These are phyloP conservation scores for Viridothelium virens DNA, from an alignment of 495 filamentous ascomycete species.

Conservation along the genomic window DNA sequence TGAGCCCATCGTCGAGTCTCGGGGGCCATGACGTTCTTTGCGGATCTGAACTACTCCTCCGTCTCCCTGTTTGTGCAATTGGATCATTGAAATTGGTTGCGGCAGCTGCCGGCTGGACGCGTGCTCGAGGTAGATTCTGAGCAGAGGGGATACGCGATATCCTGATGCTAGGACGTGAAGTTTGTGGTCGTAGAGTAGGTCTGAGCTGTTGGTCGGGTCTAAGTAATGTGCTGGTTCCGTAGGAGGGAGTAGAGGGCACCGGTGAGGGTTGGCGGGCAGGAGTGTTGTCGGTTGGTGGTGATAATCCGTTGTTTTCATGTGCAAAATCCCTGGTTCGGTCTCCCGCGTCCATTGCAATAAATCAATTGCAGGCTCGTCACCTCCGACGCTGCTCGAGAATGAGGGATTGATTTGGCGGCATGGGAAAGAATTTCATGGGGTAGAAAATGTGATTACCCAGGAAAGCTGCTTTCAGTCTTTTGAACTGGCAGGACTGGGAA, in stretches of 20 bases:
- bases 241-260: not conserved
- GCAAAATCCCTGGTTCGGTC: constrained; percentile 7
- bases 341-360: not conserved
- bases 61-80: constrained; percentile 16
- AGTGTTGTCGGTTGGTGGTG: not conserved
- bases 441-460: too few species aligned
- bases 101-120: not conserved
- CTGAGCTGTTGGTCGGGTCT: not conserved
- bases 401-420: not conserved
- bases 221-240: not conserved
- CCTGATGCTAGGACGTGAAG: not conserved
- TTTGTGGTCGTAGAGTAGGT: constrained; percentile 5
- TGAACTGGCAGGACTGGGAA: not conserved
- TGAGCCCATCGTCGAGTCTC: not conserved
- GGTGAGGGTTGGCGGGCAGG: not conserved
- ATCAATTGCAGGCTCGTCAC: not conserved
- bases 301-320: not conserved
- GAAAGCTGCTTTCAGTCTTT: too few species aligned
- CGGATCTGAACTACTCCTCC: constrained; percentile 23
- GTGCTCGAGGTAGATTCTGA: not conserved
- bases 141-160: constrained; percentile 8
- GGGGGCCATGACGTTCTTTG: constrained; percentile 14
- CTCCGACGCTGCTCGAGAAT: not conserved
- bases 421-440: not conserved
- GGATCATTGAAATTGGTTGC: not conserved